Evolutionary conservation across 2,329 filamentous ascomycete genomes (phyloP), one percentile per base, ranked within the genome.

Genomic region (Thielaviopsis musarum): DNA sequence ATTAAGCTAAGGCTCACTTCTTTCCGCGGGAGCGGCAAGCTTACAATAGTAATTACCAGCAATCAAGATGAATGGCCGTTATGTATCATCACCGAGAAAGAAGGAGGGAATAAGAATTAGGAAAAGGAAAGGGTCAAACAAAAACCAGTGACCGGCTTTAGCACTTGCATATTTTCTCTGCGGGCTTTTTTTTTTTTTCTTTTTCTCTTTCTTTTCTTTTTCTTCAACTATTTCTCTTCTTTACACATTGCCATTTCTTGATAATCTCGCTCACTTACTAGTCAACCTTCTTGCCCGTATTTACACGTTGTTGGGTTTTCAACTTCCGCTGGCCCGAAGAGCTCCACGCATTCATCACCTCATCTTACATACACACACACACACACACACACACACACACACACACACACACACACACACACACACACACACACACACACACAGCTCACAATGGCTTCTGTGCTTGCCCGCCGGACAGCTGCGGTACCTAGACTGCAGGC

Each of bases 401-500:
- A 28, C 24, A 26, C 24, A 26, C 38, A 26, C 24, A 26, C 6
- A 3, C 24, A 17, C 34, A 4, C 34, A 41, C 3, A 5, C 30
- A 28, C 24, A 26, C 24, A 26, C 19, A 26, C 24, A 26, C 6
- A 3, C 24, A 17, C 34, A 4, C 34, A 41, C 3, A 5, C 30
- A 28, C 24, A 26, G n/a, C n/a, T n/a, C 24, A 26, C 15, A 51
- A 61, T 61, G 60, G 26, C 60, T n/a, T 61, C 60, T 49, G 49
- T 51, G 24, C 55, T 61, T 28, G 56, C 57, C 26, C 57, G 57
- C 19, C 57, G 60, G 57, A 57, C 57, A 24, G 41, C 54, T 19
- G 22, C 34, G 17, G 30, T 52, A 21, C 60, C 57, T 22, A 61
- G 52, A 45, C 53, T 58, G 19, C 60, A 54, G 21, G 48, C 54